Evolutionary conservation across 176 grass and related monocot genomes (phyloP).

Genomic region (Musa schizocarpa): DNA sequence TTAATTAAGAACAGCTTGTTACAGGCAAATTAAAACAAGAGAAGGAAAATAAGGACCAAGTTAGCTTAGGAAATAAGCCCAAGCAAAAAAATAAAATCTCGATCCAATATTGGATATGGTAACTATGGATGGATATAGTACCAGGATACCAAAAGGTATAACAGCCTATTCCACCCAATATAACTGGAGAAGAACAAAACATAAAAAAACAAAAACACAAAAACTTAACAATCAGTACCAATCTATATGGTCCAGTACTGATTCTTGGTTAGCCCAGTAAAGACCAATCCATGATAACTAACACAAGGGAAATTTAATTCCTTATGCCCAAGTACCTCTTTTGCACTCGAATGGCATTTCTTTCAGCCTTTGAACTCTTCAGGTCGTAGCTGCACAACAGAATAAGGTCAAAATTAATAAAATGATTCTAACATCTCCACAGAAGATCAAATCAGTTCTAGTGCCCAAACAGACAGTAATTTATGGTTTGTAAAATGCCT

Average conservation of each 20-base stretch:
- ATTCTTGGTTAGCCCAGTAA: no score
- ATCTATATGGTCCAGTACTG: no score
- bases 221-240: no score
- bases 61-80: slow-evolving; percentile 18
- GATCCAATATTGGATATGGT: background rate
- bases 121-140: no score
- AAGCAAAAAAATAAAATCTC: slow-evolving; percentile 26
- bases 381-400: slow-evolving; percentile 53
- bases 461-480: background rate
- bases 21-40: background rate
- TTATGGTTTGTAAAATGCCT: background rate
- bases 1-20: slow-evolving; percentile 1
- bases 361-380: slow-evolving; percentile 59
- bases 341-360: slow-evolving; percentile 38
- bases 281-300: slow-evolving; percentile 31
- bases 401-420: background rate
- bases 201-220: no score
- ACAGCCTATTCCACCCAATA: no score
- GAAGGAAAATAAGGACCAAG: background rate
- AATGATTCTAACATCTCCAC: background rate
- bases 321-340: slow-evolving; percentile 43
- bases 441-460: background rate
- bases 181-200: no score
- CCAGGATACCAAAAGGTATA: no score
- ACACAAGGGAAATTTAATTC: no score